Evolutionary conservation across 176 grass and related monocot genomes (phyloP).

Genomic region (Musa itinerans): DNA sequence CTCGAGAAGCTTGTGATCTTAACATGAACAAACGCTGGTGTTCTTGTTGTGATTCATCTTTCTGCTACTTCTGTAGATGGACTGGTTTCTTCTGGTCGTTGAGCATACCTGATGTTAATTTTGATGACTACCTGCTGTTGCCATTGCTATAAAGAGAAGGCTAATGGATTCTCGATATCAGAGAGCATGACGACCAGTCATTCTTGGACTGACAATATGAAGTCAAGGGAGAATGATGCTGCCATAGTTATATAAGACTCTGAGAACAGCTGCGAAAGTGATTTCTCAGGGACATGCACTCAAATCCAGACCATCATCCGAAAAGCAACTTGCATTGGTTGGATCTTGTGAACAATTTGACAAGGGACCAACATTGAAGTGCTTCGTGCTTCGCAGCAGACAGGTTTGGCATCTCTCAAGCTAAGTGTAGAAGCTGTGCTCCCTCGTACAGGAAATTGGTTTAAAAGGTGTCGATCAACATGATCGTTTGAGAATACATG

Average conservation of each 20-base stretch:
- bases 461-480: too few relatives aligned
- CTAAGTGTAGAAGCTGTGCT: too few relatives aligned
- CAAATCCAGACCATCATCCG: too few relatives aligned
- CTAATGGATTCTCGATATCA: too few relatives aligned
- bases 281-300: background rate
- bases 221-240: background rate
- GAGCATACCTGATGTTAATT: too few relatives aligned
- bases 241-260: background rate
- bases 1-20: background rate
- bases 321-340: too few relatives aligned
- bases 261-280: background rate
- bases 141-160: too few relatives aligned
- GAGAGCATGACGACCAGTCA: too few relatives aligned
- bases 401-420: too few relatives aligned
- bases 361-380: background rate
- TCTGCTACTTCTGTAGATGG: background rate
- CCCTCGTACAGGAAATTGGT: too few relatives aligned
- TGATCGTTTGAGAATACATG: too few relatives aligned
- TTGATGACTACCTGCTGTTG: too few relatives aligned
- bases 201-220: constrained; percentile 4
- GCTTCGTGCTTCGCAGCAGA: background rate
- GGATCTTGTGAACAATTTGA: background rate
- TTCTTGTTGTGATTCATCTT: background rate
- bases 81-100: background rate
- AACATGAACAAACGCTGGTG: background rate